Conservation (phyloP, 345 rosid species). For the Durio zibethinus region DNA sequence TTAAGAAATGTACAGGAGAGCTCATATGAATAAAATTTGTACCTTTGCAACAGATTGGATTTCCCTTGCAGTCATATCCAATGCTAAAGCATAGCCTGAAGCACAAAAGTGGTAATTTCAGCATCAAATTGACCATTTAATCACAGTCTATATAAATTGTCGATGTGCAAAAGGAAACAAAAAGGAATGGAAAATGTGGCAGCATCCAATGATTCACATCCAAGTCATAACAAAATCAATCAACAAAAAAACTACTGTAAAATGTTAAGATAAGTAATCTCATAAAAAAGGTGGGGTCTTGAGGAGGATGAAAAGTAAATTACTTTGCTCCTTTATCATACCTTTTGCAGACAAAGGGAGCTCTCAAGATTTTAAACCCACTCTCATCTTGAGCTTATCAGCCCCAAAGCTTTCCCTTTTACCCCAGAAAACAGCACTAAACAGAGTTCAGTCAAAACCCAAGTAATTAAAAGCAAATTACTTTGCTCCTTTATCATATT, state of each 20-base stretch:
- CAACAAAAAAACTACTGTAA: background rate
- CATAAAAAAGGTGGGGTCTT: background rate
- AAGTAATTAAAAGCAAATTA: background rate
- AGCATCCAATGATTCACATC: background rate
- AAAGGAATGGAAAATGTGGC: background rate
- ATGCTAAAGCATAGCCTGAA: conserved; percentile 82
- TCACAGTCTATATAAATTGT: background rate
- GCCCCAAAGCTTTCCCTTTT: background rate
- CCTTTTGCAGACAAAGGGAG: too few relatives aligned
- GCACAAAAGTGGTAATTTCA: conserved; percentile 7
- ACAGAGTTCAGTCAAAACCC: background rate
- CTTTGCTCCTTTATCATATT: too few relatives aligned
- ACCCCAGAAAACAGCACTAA: background rate
- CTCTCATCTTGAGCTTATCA: background rate
- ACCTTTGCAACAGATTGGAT: conserved; percentile 88
- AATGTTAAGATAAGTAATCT: background rate
- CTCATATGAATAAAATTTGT: conserved; percentile 12
- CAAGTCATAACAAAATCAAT: conserved; percentile 4
- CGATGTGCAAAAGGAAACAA: background rate
- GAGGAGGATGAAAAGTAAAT: background rate
- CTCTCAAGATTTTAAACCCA: background rate
- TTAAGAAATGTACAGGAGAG: background rate
- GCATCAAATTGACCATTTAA: conserved; percentile 4
- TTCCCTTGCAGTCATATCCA: conserved; percentile 96
- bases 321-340: too few relatives aligned